Percentiles rank a stretch among this genome's conserved stretches.
Conservation (phyloP, 2,329 filamentous ascomycete species). For the Zymoseptoria pseudotritici region DNA sequence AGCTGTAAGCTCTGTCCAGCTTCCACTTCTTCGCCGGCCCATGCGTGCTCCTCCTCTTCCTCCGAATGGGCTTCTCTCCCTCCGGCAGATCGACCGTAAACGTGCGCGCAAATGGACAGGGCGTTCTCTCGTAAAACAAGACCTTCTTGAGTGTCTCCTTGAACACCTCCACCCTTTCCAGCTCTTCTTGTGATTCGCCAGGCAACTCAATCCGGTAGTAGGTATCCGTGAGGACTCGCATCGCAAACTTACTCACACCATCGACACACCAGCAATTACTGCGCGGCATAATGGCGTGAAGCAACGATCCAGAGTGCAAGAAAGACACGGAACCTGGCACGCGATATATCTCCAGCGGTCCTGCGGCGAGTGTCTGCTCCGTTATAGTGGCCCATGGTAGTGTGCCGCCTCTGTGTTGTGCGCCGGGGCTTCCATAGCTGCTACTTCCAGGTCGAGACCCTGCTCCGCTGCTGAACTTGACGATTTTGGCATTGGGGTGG, state of each 20-base stretch:
- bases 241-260: slow-evolving; percentile 73
- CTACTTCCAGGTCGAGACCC: slow-evolving; percentile 24
- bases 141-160: slow-evolving; percentile 64
- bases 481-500: slow-evolving; percentile 65
- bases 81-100: slow-evolving; percentile 71
- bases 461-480: slow-evolving; percentile 49
- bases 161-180: slow-evolving; percentile 56
- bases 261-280: slow-evolving; percentile 94
- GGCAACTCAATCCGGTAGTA: slow-evolving; percentile 91
- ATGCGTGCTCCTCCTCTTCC: slow-evolving; percentile 60
- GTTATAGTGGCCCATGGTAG: slow-evolving; percentile 68
- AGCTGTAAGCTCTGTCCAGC: slow-evolving; percentile 36
- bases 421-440: slow-evolving; percentile 9
- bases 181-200: slow-evolving; percentile 55
- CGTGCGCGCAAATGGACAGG: slow-evolving; percentile 72
- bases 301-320: slow-evolving; percentile 72
- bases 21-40: slow-evolving; percentile 46
- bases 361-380: slow-evolving; percentile 74
- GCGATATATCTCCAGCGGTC: slow-evolving; percentile 74
- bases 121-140: slow-evolving; percentile 78
- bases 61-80: slow-evolving; percentile 54
- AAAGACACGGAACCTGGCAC: slow-evolving; percentile 82
- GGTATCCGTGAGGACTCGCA: slow-evolving; percentile 72
- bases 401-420: slow-evolving; percentile 41
- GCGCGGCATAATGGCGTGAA: slow-evolving; percentile 80